phyloP scores from a whole-genome alignment of 176 grass and related monocot species.

The Bolboschoenus planiculmis region DNA sequence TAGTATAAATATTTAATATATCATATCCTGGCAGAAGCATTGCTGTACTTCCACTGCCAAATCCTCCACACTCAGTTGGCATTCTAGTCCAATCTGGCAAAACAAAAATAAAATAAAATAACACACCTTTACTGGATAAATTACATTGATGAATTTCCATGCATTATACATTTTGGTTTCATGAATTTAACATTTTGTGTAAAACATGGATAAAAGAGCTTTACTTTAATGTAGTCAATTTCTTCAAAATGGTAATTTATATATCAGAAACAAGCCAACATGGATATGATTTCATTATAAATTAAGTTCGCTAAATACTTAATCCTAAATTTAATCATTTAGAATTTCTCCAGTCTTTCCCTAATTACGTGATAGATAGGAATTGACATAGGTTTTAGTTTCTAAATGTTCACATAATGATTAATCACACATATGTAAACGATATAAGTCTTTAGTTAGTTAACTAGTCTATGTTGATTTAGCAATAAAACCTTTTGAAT shows the following conservation, averaged over 20 bases:
- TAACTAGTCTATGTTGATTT: not conserved
- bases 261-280: not conserved
- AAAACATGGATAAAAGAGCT: not conserved
- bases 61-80: conserved; percentile 91
- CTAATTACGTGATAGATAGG: not conserved
- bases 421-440: no score
- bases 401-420: no score
- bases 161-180: not conserved
- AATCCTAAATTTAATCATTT: not conserved
- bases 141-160: not conserved
- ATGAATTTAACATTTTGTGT: not conserved
- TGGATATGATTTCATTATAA: not conserved
- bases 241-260: not conserved
- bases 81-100: conserved; percentile 77
- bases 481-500: not conserved
- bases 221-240: not conserved
- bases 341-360: not conserved
- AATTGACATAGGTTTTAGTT: not conserved
- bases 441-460: not conserved
- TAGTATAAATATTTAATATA: conserved; percentile 12
- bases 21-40: conserved; percentile 47
- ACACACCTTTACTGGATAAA: not conserved
- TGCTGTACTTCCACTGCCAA: conserved; percentile 71
- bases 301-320: not conserved
- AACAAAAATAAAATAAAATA: not conserved